These are phyloP conservation scores for Cydonia oblonga DNA, from an alignment of 331 rosid species.

Conservation along the genomic window DNA sequence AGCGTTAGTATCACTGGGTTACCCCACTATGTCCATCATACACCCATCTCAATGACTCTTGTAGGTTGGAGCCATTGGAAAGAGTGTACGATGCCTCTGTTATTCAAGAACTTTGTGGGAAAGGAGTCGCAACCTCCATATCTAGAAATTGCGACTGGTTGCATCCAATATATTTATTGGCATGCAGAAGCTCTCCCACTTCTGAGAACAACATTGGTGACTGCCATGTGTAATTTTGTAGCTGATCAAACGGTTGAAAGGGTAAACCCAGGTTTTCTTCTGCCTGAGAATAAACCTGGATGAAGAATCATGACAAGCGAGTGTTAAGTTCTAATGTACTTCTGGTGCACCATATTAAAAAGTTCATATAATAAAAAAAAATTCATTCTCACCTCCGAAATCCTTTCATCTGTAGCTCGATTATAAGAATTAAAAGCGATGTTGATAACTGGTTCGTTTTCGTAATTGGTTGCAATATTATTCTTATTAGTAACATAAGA, in stretches of 20 bases:
- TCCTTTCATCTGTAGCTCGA: neutral
- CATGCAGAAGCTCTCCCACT: neutral
- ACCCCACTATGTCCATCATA: neutral
- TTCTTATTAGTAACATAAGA: no score
- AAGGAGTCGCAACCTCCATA: neutral
- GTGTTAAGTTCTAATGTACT: neutral
- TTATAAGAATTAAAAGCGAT: neutral
- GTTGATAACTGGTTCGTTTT: neutral
- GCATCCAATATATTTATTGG: neutral
- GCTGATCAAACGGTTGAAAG: neutral
- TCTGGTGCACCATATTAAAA: neutral
- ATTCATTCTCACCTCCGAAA: conserved; percentile 3
- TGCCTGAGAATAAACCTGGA: neutral
- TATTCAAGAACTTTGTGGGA: neutral
- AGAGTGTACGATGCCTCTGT: neutral
- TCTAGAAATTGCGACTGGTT: neutral
- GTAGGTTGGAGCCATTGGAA: neutral
- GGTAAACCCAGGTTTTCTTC: neutral
- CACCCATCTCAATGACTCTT: neutral
- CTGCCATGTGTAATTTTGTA: neutral
- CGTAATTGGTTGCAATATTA: neutral
- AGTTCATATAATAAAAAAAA: neutral
- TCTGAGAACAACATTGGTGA: neutral
- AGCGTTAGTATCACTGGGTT: neutral
- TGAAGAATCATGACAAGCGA: neutral